Conservation (phyloP, 2,329 filamentous ascomycete genomes). For the Phaeoacremonium minimum region DNA sequence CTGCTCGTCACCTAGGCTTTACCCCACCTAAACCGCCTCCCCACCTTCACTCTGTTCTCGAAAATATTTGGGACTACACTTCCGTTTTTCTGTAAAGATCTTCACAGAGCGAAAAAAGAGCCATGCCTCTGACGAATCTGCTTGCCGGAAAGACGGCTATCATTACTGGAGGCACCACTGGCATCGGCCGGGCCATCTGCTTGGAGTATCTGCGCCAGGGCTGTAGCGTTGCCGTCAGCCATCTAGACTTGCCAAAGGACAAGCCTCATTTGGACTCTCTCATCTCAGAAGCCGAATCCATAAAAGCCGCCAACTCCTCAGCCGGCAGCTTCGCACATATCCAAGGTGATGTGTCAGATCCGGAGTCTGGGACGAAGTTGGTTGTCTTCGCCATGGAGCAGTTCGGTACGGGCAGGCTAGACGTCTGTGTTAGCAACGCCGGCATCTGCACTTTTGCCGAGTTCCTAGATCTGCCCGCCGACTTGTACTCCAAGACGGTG, state of each 20-base stretch:
- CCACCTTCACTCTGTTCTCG: too few relatives aligned
- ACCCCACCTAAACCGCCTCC: too few relatives aligned
- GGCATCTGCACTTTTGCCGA: conserved; percentile 86
- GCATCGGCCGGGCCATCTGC: conserved; percentile 81
- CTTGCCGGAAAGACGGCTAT: conserved; percentile 74
- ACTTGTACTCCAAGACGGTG: conserved; percentile 68
- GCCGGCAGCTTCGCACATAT: conserved; percentile 61
- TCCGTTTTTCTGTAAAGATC: too few relatives aligned
- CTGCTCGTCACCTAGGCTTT: too few relatives aligned
- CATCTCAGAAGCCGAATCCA: conserved; percentile 42
- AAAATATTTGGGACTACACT: too few relatives aligned
- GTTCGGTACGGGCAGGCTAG: conserved; percentile 54
- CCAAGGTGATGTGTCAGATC: conserved; percentile 72
- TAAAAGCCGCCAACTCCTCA: conserved; percentile 38
- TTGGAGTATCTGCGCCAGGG: conserved; percentile 76
- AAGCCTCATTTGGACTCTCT: conserved; percentile 47
- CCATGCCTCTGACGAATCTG: conserved; percentile 47
- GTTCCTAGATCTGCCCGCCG: conserved; percentile 69
- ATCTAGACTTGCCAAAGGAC: conserved; percentile 59
- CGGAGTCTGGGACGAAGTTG: conserved; percentile 65
- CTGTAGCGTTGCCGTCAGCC: conserved; percentile 75
- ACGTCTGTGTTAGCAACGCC: conserved; percentile 84
- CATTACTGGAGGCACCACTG: conserved; percentile 82
- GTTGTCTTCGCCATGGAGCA: conserved; percentile 60
- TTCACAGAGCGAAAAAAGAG: neutral